Evolutionary conservation across 495 filamentous ascomycete genomes (phyloP).

Genomic region (Lindgomyces ingoldianus): DNA sequence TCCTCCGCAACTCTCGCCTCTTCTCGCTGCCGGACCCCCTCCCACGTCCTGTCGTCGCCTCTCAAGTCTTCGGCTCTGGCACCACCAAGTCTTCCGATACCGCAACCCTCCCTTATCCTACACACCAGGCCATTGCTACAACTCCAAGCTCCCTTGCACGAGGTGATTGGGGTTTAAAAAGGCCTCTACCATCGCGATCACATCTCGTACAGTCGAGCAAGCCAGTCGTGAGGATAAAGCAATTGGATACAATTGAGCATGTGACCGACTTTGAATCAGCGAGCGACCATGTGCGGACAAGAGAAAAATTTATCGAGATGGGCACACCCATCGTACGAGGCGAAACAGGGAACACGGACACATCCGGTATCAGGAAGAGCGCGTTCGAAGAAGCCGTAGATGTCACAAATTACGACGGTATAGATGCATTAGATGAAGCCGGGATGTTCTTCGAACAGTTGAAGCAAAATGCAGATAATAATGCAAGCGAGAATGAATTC

Average conservation of each 20-base stretch:
- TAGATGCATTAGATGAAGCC: conserved; percentile 29
- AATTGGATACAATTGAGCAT: conserved; percentile 85
- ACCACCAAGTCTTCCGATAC: conserved; percentile 54
- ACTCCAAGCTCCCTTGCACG: conserved; percentile 67
- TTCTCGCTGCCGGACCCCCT: conserved; percentile 65
- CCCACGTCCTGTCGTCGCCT: conserved; percentile 48
- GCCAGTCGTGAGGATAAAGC: conserved; percentile 68
- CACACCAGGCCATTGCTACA: conserved; percentile 80
- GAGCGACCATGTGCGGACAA: conserved; percentile 75
- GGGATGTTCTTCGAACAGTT: conserved; percentile 60
- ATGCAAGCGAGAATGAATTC: not conserved
- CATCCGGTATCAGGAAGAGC: not conserved
- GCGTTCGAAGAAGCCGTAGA: conserved; percentile 63
- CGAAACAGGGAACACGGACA: conserved; percentile 28
- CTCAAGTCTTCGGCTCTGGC: conserved; percentile 33
- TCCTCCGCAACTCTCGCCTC: conserved; percentile 64
- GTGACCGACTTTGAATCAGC: conserved; percentile 88
- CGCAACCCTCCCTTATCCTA: conserved; percentile 76
- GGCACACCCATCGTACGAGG: conserved; percentile 61
- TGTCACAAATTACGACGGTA: conserved; percentile 45
- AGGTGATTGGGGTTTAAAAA: conserved; percentile 95
- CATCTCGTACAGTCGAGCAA: conserved; percentile 66
- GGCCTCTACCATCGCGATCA: conserved; percentile 72
- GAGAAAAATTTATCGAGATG: conserved; percentile 86
- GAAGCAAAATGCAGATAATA: conserved; percentile 47